A percentile compares a stretch with the other conserved stretches of the same genome.
Evolutionary conservation across 2,329 filamentous ascomycete genomes (phyloP).

Genomic region (Aspergillus phoenicis): DNA sequence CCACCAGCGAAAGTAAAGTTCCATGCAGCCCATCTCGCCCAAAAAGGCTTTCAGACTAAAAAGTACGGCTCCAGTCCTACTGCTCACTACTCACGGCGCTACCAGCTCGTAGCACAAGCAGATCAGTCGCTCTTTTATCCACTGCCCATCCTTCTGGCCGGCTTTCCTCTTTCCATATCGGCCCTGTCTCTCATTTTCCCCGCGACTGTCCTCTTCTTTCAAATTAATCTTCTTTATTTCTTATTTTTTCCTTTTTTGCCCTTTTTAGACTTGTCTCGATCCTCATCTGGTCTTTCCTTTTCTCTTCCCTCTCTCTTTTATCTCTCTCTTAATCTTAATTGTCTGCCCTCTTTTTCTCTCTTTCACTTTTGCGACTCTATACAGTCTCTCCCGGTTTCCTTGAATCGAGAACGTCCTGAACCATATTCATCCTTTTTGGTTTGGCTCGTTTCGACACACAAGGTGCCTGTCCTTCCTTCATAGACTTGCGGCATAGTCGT

Average conservation of each 20-base stretch:
- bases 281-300: conserved; percentile 36
- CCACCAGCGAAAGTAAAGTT: conserved; percentile 10
- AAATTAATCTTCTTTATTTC: conserved; percentile 34
- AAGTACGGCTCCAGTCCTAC: conserved; percentile 32
- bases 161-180: conserved; percentile 31
- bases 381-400: conserved; percentile 27
- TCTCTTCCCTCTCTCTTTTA: conserved; percentile 24
- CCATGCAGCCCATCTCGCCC: conserved; percentile 14
- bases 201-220: conserved; percentile 30
- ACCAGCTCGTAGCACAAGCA: conserved; percentile 37
- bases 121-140: conserved; percentile 42
- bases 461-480: conserved; percentile 41
- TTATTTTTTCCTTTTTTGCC: conserved; percentile 29
- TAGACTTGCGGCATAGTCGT: conserved; percentile 21
- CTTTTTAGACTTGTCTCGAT: conserved; percentile 32
- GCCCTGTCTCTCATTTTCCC: conserved; percentile 40
- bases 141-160: conserved; percentile 30
- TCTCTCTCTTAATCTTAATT: conserved; percentile 18
- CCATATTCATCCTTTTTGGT: conserved; percentile 17
- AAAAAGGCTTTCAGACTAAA: conserved; percentile 20
- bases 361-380: conserved; percentile 24
- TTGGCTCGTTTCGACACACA: conserved; percentile 27
- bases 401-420: conserved; percentile 22
- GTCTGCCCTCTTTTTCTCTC: conserved; percentile 29
- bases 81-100: conserved; percentile 32